Evolutionary conservation across 306 rosid genomes (phyloP), one percentile per base, ranked within the genome.

Genomic region (Carpinus fangiana): DNA sequence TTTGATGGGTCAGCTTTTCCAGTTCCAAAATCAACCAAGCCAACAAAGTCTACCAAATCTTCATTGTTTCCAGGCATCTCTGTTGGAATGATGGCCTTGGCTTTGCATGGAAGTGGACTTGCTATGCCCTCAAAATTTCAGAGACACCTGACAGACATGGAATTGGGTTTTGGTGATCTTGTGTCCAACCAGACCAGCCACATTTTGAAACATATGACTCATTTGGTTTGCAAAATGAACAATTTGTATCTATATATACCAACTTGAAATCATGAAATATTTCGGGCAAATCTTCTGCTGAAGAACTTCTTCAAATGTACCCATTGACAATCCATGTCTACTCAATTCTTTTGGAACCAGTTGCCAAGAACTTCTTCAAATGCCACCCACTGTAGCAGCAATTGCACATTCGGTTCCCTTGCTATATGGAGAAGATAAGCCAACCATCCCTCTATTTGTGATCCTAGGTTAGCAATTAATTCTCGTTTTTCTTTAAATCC

Each of bases 61-160:
- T 76, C 94, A 14, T 82, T 86, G 60, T 90, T 96, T 86, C 93
- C 98, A 13, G 73, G 77, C 82, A 90, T 96, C 76, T 92, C 99
- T 82, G 99, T 91, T 83, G 99, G 94, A 67, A 93, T 93, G 98
- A 93, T 96, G 99, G 89, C 93, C 46, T 87, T 97, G 87, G 98
- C 99, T 67, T 84, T 96, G 87, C 99, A 89, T 31, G 98, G 96
- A 61, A 88, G 96, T 96, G 89, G 93, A 89, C 85, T 96, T 59
- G 81, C 84, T 51, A 78, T 89, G 52, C 92, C 92, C 8, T 89
- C 96, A 28, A 96, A 90, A 77, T 96, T 93, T 75, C 96, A 93
- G 61, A 61, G 84, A 81, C 99, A 96, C 87, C 60, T 96, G 89
- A 96, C 99, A 48, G 99, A 96, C 78, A 93, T 96, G 92, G 93